These are phyloP conservation scores for Mucor circinelloides DNA, from an alignment of 371 early-diverging fungal genomes.

Conservation along the genomic window DNA sequence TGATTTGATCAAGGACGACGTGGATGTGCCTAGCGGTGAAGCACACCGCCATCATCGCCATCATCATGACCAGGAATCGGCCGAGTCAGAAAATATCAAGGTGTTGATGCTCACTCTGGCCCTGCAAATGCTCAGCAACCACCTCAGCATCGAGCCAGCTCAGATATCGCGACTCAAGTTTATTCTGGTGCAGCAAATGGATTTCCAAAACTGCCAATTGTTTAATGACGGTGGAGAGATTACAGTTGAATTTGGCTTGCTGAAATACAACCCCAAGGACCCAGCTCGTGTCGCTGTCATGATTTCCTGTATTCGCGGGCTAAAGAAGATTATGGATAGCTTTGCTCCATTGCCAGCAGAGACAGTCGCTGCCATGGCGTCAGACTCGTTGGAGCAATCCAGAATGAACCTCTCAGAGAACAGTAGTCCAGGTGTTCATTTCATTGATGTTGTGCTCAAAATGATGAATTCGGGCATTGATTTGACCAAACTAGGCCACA, in stretches of 20 bases:
- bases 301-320: conserved; percentile 40
- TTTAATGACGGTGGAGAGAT: conserved; percentile 37
- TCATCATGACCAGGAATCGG: conserved; percentile 2
- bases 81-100: conserved; percentile 45
- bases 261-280: conserved; percentile 39
- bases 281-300: conserved; percentile 38
- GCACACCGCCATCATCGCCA: neutral
- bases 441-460: conserved; percentile 53
- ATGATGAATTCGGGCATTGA: conserved; percentile 50
- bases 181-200: conserved; percentile 42
- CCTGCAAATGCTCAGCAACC: conserved; percentile 54
- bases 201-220: conserved; percentile 42
- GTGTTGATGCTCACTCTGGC: conserved; percentile 50
- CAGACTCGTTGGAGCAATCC: conserved; percentile 38
- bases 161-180: conserved; percentile 49
- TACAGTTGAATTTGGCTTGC: conserved; percentile 38
- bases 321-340: conserved; percentile 57
- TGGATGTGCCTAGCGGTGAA: neutral
- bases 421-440: conserved; percentile 49
- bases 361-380: conserved; percentile 40
- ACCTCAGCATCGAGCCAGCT: conserved; percentile 36
- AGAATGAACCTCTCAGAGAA: conserved; percentile 44
- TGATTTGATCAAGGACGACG: neutral
- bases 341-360: conserved; percentile 52
- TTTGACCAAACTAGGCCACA: conserved; percentile 43